These are phyloP conservation scores for Dicorynia guianensis DNA, from an alignment of 306 rosid species.

Conservation along the genomic window DNA sequence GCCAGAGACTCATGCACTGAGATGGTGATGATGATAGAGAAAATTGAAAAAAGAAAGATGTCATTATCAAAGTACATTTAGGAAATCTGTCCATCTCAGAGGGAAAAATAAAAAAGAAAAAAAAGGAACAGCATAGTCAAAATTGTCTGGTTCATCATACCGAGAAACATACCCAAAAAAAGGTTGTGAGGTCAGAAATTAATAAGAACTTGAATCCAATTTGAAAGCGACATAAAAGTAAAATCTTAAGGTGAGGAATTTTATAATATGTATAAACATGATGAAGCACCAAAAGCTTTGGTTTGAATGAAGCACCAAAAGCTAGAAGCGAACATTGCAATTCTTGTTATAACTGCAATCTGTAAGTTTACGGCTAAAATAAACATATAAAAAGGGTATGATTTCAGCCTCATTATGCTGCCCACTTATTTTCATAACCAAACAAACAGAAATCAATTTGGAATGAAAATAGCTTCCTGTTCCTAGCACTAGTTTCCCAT, in stretches of 20 bases:
- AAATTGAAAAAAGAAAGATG: slow-evolving; percentile 52
- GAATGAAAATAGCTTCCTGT: slow-evolving; percentile 11
- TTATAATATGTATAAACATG: slow-evolving; percentile 10
- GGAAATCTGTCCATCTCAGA: slow-evolving; percentile 44
- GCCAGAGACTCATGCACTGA: slow-evolving; percentile 49
- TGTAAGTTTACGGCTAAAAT: background rate
- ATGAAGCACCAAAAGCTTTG: slow-evolving; percentile 29
- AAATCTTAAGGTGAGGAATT: slow-evolving; percentile 7
- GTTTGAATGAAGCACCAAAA: slow-evolving; percentile 23
- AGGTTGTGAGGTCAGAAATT: slow-evolving; percentile 39
- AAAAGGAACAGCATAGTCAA: slow-evolving; percentile 37
- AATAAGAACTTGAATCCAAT: slow-evolving; percentile 37
- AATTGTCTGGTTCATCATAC: slow-evolving; percentile 42
- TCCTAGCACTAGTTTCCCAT: background rate
- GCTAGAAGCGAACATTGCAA: slow-evolving; percentile 28
- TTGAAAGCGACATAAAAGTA: slow-evolving; percentile 38
- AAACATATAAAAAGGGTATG: slow-evolving; percentile 15
- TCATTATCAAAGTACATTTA: slow-evolving; percentile 44
- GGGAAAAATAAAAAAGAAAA: slow-evolving; percentile 8
- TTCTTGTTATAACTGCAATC: too few species aligned
- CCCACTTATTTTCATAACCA: slow-evolving; percentile 27
- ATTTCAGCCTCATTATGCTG: slow-evolving; percentile 21
- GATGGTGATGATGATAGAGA: slow-evolving; percentile 53
- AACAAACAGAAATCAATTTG: background rate
- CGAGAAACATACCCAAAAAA: slow-evolving; percentile 26